These are phyloP conservation scores for Trichoderma gamsii DNA, from an alignment of 495 filamentous ascomycete genomes.

Conservation along the genomic window DNA sequence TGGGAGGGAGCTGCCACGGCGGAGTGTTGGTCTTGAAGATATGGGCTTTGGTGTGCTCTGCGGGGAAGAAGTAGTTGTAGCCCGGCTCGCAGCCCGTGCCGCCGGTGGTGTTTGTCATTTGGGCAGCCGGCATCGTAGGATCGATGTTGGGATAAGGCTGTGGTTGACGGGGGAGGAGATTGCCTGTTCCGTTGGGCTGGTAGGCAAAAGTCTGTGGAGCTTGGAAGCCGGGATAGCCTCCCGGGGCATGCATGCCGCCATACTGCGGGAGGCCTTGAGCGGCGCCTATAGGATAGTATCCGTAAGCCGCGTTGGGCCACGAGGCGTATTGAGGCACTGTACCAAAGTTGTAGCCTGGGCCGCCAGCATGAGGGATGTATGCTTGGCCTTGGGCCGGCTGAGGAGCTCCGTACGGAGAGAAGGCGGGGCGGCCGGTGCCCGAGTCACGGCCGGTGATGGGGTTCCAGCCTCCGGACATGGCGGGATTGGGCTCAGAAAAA, in stretches of 20 bases:
- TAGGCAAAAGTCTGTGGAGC: slow-evolving; percentile 18
- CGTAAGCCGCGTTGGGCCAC: slow-evolving; percentile 3
- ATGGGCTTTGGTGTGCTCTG: slow-evolving; percentile 43
- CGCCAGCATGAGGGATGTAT: slow-evolving; percentile 11
- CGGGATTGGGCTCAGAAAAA: background rate
- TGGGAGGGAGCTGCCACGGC: slow-evolving; percentile 37
- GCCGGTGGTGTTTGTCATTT: slow-evolving; percentile 51
- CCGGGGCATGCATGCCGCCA: background rate
- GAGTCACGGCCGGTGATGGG: slow-evolving; percentile 24
- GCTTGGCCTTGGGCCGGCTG: slow-evolving; percentile 17
- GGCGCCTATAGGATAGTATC: slow-evolving; percentile 7
- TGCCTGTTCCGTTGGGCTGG: slow-evolving; percentile 18
- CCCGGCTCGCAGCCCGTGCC: slow-evolving; percentile 47
- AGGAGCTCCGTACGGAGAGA: slow-evolving; percentile 12
- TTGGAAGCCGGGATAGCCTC: background rate
- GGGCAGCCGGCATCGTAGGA: slow-evolving; percentile 46
- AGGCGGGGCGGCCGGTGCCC: slow-evolving; percentile 22
- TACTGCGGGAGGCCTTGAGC: background rate
- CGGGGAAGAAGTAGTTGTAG: slow-evolving; percentile 47
- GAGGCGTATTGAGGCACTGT: background rate
- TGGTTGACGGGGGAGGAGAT: slow-evolving; percentile 24
- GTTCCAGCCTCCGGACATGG: slow-evolving; percentile 25
- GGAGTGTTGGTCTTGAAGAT: slow-evolving; percentile 36
- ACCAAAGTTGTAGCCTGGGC: slow-evolving; percentile 11
- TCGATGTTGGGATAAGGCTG: slow-evolving; percentile 35